A percentile compares a stretch with the other conserved stretches of the same genome.
phyloP scores from a whole-genome alignment of 306 rosid genomes.

The Macrotyloma uniflorum region DNA sequence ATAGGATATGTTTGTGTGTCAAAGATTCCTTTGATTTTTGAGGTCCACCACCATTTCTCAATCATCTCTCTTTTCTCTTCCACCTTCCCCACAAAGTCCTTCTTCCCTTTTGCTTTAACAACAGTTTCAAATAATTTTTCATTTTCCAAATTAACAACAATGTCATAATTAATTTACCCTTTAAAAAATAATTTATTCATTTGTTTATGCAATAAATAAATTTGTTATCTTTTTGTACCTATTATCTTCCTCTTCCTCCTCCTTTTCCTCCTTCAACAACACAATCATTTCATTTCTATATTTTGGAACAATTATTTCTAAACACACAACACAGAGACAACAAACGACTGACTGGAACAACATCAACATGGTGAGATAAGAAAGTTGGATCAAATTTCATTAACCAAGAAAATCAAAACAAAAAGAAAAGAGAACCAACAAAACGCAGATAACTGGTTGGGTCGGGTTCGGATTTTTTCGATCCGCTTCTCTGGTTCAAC shows the following conservation, averaged over 20 bases:
- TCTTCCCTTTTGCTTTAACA: constrained; percentile 47
- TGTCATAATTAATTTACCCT: background rate
- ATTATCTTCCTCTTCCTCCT: constrained; percentile 41
- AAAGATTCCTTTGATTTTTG: constrained; percentile 81
- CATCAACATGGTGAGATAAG: background rate
- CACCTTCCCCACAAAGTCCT: constrained; percentile 51
- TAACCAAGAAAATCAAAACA: background rate
- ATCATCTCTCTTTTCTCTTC: constrained; percentile 46
- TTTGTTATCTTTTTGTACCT: constrained; percentile 53
- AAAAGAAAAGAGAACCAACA: background rate
- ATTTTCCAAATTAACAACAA: constrained; percentile 26
- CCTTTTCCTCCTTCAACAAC: constrained; percentile 32
- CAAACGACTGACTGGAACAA: constrained; percentile 23
- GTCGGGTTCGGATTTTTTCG: constrained; percentile 45
- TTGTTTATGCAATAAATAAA: background rate
- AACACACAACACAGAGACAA: constrained; percentile 21
- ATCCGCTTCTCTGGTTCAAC: constrained; percentile 44
- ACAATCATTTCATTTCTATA: constrained; percentile 51
- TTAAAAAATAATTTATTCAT: background rate
- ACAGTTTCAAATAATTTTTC: constrained; percentile 20
- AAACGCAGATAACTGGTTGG: constrained; percentile 22
- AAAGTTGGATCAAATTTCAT: constrained; percentile 20
- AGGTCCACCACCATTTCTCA: constrained; percentile 74
- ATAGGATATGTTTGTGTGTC: constrained; percentile 44
- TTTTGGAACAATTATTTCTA: constrained; percentile 33